A percentile compares a stretch with the other conserved stretches of the same genome.
Evolutionary conservation across 169 alveolate genomes (phyloP).

Genomic region (Plasmodium knowlesi): DNA sequence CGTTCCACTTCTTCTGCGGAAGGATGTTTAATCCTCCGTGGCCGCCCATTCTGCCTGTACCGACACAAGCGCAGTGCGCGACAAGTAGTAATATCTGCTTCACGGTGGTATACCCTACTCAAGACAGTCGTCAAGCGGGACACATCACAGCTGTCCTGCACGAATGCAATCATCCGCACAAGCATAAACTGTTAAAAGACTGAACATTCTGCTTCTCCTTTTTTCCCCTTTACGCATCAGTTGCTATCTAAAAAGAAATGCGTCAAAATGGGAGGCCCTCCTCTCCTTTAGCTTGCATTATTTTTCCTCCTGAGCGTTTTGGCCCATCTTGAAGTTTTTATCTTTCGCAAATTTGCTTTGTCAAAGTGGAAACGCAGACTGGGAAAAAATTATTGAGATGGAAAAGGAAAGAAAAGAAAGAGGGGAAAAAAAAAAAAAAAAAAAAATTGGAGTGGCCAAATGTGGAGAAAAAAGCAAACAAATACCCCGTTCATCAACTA

Average conservation of each 20-base stretch:
- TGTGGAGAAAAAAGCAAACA: background rate
- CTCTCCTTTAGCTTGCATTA: background rate
- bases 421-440: background rate
- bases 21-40: constrained; percentile 94
- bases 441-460: background rate
- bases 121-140: background rate
- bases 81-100: background rate
- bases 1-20: constrained; percentile 94
- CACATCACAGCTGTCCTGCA: background rate
- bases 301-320: background rate
- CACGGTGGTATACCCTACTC: background rate
- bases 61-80: background rate
- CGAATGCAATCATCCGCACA: background rate
- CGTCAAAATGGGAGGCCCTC: background rate
- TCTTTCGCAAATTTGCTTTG: background rate
- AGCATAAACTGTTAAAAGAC: background rate
- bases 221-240: background rate
- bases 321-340: background rate
- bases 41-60: constrained; percentile 89
- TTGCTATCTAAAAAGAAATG: background rate
- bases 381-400: background rate
- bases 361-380: background rate
- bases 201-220: background rate
- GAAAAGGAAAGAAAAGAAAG: background rate
- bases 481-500: background rate